Conservation (phyloP, 1,139 yeast genomes). For the Lodderomyces beijingensis region DNA sequence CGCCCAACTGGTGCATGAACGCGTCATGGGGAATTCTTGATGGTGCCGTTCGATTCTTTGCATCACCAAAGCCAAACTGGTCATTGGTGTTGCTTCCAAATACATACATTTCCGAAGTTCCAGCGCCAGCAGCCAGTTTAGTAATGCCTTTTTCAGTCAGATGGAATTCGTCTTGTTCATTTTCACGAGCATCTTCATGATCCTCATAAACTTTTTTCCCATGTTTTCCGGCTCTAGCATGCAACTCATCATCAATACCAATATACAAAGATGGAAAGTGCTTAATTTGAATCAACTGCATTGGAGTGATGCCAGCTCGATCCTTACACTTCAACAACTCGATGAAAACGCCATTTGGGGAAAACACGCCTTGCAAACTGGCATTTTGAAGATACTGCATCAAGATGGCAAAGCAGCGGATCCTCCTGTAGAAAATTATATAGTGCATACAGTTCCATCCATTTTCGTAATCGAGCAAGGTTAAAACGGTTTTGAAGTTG, state of each 20-base stretch:
- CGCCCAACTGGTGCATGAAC: constrained; percentile 11
- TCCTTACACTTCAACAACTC: constrained; percentile 58
- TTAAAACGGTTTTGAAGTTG: constrained; percentile 31
- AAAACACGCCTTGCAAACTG: constrained; percentile 14
- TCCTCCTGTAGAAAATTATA: constrained; percentile 55
- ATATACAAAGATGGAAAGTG: constrained; percentile 40
- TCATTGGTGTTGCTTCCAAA: constrained; percentile 66
- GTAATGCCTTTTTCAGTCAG: not conserved
- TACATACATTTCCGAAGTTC: constrained; percentile 59
- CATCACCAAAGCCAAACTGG: constrained; percentile 66
- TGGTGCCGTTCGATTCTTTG: constrained; percentile 49
- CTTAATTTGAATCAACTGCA: constrained; percentile 47
- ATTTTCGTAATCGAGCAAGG: constrained; percentile 62
- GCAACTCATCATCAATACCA: constrained; percentile 26
- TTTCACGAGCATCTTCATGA: constrained; percentile 5
- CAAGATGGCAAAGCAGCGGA: constrained; percentile 52
- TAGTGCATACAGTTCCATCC: constrained; percentile 84
- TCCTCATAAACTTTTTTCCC: constrained; percentile 1
- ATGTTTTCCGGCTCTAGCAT: constrained; percentile 9
- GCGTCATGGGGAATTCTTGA: constrained; percentile 17
- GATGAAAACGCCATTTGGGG: constrained; percentile 20
- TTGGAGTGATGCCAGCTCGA: constrained; percentile 60
- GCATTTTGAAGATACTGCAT: constrained; percentile 28
- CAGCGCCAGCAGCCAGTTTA: too few species aligned
- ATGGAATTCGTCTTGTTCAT: constrained; percentile 2